These are phyloP conservation scores for Omphalea diandra DNA, from an alignment of 441 rosid species.

Conservation along the genomic window DNA sequence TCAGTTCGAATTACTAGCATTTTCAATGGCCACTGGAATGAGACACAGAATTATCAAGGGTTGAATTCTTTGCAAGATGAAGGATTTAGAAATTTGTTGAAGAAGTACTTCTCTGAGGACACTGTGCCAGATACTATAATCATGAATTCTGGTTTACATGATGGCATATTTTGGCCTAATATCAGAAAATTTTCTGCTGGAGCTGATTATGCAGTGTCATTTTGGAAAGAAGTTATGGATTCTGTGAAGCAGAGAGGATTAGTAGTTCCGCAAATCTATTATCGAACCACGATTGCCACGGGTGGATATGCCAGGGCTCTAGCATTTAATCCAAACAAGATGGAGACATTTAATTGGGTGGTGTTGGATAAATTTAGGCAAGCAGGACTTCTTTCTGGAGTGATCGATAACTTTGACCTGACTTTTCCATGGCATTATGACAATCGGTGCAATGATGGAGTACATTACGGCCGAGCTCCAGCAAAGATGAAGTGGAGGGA, in stretches of 20 bases:
- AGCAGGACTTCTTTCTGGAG: constrained; percentile 58
- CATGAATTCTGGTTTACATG: constrained; percentile 92
- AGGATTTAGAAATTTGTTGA: constrained; percentile 61
- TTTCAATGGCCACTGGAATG: constrained; percentile 95
- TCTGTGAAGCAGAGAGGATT: constrained; percentile 58
- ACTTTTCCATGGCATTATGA: constrained; percentile 96
- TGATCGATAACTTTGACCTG: constrained; percentile 87
- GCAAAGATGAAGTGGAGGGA: constrained; percentile 85
- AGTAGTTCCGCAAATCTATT: constrained; percentile 55
- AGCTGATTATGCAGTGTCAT: constrained; percentile 63
- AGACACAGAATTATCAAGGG: constrained; percentile 75
- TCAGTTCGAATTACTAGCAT: constrained; percentile 86
- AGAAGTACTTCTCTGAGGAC: constrained; percentile 67
- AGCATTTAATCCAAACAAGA: constrained; percentile 84
- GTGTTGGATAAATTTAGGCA: constrained; percentile 65
- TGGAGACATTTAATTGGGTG: constrained; percentile 81
- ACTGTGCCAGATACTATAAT: constrained; percentile 71
- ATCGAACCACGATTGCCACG: constrained; percentile 79
- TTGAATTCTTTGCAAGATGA: constrained; percentile 67
- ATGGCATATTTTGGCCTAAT: constrained; percentile 66
- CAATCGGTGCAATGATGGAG: constrained; percentile 88
- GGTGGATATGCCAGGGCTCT: constrained; percentile 80
- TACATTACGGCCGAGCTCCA: constrained; percentile 91
- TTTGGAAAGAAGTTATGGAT: constrained; percentile 73
- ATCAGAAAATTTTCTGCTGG: constrained; percentile 54